Evolutionary conservation across 2,329 filamentous ascomycete genomes (phyloP).

Genomic region (Aspergillus calidoustus): DNA sequence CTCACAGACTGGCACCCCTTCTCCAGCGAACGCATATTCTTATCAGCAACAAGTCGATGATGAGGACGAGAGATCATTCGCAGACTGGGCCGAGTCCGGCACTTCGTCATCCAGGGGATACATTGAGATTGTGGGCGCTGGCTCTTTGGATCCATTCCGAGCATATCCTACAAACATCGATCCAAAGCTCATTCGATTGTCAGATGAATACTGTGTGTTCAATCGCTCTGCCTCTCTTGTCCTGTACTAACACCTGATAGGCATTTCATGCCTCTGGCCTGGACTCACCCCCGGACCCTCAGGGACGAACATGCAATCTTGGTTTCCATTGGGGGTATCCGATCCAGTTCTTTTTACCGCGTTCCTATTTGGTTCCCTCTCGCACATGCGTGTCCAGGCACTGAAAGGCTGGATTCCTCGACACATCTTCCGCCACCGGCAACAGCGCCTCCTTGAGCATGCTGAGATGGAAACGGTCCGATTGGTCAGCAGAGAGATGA

Average conservation of each 20-base stretch:
- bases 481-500: slow-evolving; percentile 40
- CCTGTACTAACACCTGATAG: slow-evolving; percentile 16
- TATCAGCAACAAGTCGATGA: not conserved
- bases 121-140: slow-evolving; percentile 29
- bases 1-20: not conserved
- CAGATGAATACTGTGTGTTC: slow-evolving; percentile 35
- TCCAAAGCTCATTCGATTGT: slow-evolving; percentile 29
- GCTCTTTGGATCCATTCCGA: slow-evolving; percentile 34
- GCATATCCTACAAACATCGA: slow-evolving; percentile 30
- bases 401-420: slow-evolving; percentile 30
- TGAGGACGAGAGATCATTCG: not conserved
- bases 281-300: slow-evolving; percentile 28
- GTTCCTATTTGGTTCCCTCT: slow-evolving; percentile 38
- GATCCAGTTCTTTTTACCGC: slow-evolving; percentile 38
- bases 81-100: slow-evolving; percentile 1
- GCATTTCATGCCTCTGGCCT: slow-evolving; percentile 35
- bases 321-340: slow-evolving; percentile 37
- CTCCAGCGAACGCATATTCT: not conserved
- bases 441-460: slow-evolving; percentile 31
- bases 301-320: slow-evolving; percentile 21
- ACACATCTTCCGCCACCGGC: slow-evolving; percentile 25
- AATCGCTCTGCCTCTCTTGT: not conserved
- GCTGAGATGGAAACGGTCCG: slow-evolving; percentile 41
- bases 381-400: slow-evolving; percentile 38
- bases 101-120: slow-evolving; percentile 4